Base-by-base conservation (phyloP, 306 rosid species). In the Quercus cerris region DNA sequence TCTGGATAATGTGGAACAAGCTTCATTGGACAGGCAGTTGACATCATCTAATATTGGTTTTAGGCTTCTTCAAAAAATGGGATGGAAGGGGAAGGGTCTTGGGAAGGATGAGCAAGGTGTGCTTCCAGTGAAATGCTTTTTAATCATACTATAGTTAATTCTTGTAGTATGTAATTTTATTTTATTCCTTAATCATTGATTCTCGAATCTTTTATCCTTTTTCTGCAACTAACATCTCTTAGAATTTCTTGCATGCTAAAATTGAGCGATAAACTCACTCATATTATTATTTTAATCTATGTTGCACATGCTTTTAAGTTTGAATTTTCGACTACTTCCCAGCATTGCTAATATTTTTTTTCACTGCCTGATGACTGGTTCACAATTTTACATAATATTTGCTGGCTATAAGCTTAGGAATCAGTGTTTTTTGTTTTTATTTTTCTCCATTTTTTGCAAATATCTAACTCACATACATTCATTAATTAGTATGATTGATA, bases 51-150 rank as follows among this genome's bases (percentile, higher is more conserved):
- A 95, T 84, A 51, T 93, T 77, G 99, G 99, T 25, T 95, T 89
- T 87, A 89, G 90, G 92, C 99, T 95, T 85, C 99, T 95, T 70
- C 98, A 95, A 81, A 95, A 95, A 81, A 95, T 95, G 98, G 99
- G 99, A 31, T 95, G 99, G 99, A 95, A 95, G 83, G 99, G 99
- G 75, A 95, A 91, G 79, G 99, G 99, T 74, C 96, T 95, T 17
- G 99, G 98, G 85, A 93, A 95, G 86, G 85, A 95, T 83, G 98
- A 95, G 87, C 99, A 95, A 91, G 99, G 99, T 91, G 81, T 75
- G 83, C 66, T 73, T 6, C 56, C 31, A 22, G 79, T 25, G 11
- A 13, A 4, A 44, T 13, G 17, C 70, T 13, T 22, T 30, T 30
- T 25, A 20, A 14, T 20, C 19, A 49, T 82, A 46, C 20, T 25